phyloP scores from a whole-genome alignment of 2,329 filamentous ascomycete genomes.

The Talaromyces funiculosus region DNA sequence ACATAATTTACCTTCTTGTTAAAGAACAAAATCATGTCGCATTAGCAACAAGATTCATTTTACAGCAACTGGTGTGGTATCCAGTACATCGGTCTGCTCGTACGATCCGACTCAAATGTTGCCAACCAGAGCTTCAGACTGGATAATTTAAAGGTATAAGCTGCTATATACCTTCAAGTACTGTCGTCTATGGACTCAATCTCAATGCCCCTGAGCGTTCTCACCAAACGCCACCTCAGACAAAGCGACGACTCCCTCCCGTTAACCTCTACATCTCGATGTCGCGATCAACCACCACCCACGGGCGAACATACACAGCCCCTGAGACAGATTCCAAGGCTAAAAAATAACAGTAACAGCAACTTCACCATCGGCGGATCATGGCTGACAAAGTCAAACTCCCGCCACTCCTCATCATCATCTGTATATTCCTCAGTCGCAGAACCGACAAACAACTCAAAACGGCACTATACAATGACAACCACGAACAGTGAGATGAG shows the following conservation, averaged over 20 bases:
- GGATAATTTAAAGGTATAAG: no score
- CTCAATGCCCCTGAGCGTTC: not conserved
- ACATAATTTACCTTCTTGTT: not conserved
- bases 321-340: not conserved
- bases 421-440: constrained; percentile 8
- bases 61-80: no score
- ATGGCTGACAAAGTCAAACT: not conserved
- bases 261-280: not conserved
- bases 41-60: not conserved
- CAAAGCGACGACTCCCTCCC: not conserved
- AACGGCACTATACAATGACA: not conserved
- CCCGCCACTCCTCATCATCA: not conserved
- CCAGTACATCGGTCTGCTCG: not conserved
- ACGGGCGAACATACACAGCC: not conserved
- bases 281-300: not conserved
- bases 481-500: not conserved
- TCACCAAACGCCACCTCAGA: not conserved
- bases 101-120: no score
- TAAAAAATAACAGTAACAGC: not conserved
- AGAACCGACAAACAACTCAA: not conserved
- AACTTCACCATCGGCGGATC: not conserved
- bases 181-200: not conserved
- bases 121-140: no score
- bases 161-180: no score
- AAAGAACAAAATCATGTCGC: not conserved